phyloP scores from a whole-genome alignment of 2,329 filamentous ascomycete species.

The Trichoderma endophyticum region DNA sequence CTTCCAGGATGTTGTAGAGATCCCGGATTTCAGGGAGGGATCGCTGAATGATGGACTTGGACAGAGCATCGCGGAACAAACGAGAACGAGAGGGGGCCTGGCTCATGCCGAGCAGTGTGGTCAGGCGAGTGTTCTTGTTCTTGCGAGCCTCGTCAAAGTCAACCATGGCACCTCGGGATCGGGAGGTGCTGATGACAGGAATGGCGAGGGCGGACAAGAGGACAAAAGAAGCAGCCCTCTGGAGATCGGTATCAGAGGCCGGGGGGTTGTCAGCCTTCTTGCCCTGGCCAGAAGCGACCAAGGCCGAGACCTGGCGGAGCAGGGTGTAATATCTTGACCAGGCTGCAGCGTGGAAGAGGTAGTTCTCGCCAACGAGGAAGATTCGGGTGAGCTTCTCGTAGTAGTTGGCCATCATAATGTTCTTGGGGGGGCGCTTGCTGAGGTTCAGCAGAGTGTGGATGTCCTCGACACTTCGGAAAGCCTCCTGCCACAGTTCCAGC shows the following conservation, averaged over 20 bases:
- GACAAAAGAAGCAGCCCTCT: constrained; percentile 93
- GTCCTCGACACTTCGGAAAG: constrained; percentile 98
- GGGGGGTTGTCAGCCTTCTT: constrained; percentile 93
- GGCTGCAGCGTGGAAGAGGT: constrained; percentile 96
- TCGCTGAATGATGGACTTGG: constrained; percentile 90
- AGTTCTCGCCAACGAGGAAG: constrained; percentile 98
- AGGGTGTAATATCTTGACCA: constrained; percentile 98
- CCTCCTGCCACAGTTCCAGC: constrained; percentile 97
- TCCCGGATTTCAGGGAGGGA: constrained; percentile 93
- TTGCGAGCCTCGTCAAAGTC: constrained; percentile 96
- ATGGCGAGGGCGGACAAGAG: constrained; percentile 94
- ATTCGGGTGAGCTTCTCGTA: constrained; percentile 99
- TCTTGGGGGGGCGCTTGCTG: constrained; percentile 97
- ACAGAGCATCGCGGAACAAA: constrained; percentile 92
- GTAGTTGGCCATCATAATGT: constrained; percentile 99
- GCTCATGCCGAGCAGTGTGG: constrained; percentile 91
- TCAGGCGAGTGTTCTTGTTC: constrained; percentile 97
- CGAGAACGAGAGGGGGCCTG: constrained; percentile 82
- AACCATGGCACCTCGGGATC: constrained; percentile 91
- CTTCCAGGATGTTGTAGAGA: constrained; percentile 97
- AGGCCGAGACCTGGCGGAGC: constrained; percentile 81
- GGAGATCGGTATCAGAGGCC: constrained; percentile 83
- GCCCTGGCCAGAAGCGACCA: constrained; percentile 80
- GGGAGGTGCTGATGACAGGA: constrained; percentile 96
- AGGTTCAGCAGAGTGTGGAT: constrained; percentile 96